Evolutionary conservation across 148 eudicot species (phyloP).

Genomic region (Persicaria tinctoria): DNA sequence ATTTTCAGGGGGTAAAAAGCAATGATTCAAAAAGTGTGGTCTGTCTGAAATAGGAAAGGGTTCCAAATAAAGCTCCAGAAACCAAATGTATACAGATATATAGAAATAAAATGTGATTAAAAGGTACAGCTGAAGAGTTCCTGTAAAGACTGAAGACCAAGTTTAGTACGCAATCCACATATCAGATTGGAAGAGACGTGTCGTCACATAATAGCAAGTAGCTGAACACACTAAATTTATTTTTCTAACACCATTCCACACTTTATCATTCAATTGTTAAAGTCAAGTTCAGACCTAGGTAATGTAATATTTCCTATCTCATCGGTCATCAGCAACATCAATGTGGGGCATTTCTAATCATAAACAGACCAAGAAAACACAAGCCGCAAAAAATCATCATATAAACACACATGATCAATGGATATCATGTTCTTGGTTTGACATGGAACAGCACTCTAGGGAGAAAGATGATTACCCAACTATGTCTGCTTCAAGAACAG

Average conservation of each 20-base stretch:
- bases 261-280: not conserved
- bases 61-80: not conserved
- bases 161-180: too few species aligned
- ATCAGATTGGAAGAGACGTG: too few species aligned
- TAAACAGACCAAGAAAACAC: slow-evolving; percentile 4
- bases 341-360: not conserved
- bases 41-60: not conserved
- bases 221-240: not conserved
- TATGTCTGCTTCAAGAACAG: slow-evolving; percentile 77
- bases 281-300: not conserved
- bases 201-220: too few species aligned
- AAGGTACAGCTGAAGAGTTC: too few species aligned
- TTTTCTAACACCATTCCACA: not conserved
- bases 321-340: not conserved
- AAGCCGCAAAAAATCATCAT: not conserved
- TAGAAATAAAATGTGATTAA: not conserved
- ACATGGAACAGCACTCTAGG: not conserved
- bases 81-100: not conserved
- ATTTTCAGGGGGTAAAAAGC: not conserved
- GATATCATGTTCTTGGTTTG: not conserved
- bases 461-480: slow-evolving; percentile 43
- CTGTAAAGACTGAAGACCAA: too few species aligned
- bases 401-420: too few species aligned
- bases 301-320: not conserved
- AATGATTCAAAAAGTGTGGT: not conserved